phyloP scores from a whole-genome alignment of 306 rosid species.

The Prinsepia uniflora region DNA sequence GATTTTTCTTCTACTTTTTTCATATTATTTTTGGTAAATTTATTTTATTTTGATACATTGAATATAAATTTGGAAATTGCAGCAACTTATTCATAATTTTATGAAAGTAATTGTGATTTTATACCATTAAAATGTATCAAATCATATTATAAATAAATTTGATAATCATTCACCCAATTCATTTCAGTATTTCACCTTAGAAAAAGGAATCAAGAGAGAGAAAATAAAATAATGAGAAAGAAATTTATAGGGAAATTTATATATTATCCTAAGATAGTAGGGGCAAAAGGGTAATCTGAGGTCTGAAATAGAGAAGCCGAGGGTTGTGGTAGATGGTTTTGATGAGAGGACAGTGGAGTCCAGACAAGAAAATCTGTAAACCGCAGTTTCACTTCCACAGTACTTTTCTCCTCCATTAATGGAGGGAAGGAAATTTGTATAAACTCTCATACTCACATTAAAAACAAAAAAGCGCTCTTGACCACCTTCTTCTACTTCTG shows the following conservation, averaged over 20 bases:
- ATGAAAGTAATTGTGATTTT: not conserved
- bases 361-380: conserved; percentile 39
- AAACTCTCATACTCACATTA: conserved; percentile 32
- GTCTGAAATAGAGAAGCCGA: not conserved
- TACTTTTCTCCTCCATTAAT: conserved; percentile 56
- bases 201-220: not conserved
- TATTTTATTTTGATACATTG: not conserved
- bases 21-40: not conserved
- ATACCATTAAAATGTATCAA: not conserved
- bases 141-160: too few species aligned
- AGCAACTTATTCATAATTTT: not conserved
- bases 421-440: conserved; percentile 41
- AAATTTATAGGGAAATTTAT: too few species aligned
- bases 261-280: not conserved
- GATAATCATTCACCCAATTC: too few species aligned
- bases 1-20: not conserved
- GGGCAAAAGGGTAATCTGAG: conserved; percentile 4
- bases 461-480: not conserved
- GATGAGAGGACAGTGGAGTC: conserved; percentile 32
- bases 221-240: not conserved
- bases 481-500: conserved; percentile 18
- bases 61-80: not conserved
- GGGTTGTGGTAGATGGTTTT: not conserved
- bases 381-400: conserved; percentile 30
- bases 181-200: too few species aligned